Evolutionary conservation across 2,329 filamentous ascomycete genomes (phyloP), one percentile per base, ranked within the genome.

Genomic region (Albophoma yamanashiensis): DNA sequence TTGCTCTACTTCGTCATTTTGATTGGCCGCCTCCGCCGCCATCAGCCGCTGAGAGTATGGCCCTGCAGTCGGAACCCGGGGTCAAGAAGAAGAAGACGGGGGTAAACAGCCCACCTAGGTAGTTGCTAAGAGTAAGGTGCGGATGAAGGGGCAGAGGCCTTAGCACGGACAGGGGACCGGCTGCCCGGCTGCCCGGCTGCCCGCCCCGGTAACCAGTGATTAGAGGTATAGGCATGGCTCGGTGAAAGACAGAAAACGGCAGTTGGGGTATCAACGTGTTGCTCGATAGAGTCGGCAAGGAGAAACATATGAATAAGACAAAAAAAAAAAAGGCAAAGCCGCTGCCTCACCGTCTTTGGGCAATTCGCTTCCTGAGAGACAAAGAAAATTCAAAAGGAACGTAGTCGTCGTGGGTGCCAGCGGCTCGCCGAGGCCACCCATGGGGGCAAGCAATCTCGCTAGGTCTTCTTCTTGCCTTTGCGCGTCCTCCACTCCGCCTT

Each of bases 401-500:
- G 20, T 22, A 7, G 31, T 38, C 31, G 53, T 39, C 55, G 57
- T 20, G 5, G n/a, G 17, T 47, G 58, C 27, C 42, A 38, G 55
- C 39, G 53, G 20, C 36, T 61, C 59, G 57, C 66, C 64, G 66
- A 62, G 65, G 60, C 59, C 61, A 64, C 61, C 57, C 62, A 64
- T n/a, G n/a, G 63, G 63, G 66, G 65, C 62, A 71, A 64, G 60
- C 68, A 68, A 63, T 65, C 68, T 63, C 64, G 66, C 70, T 74
- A 74, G 34, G 66, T 65, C 67, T 67, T 74, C 71, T 75, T 80
- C 68, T 76, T 82, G 68, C 72, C 73, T 64, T 80, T 76, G 64
- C 83, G 81, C 57, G 78, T 74, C 77, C 89, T 96, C 84, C 89
- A 97, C 76, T 97, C 93, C 17, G 90, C 86, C 69, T 88, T 88